Evolutionary conservation across 1,139 yeast species (phyloP), one percentile per base, ranked within the genome.

Genomic region (Kodamaea alishanica): DNA sequence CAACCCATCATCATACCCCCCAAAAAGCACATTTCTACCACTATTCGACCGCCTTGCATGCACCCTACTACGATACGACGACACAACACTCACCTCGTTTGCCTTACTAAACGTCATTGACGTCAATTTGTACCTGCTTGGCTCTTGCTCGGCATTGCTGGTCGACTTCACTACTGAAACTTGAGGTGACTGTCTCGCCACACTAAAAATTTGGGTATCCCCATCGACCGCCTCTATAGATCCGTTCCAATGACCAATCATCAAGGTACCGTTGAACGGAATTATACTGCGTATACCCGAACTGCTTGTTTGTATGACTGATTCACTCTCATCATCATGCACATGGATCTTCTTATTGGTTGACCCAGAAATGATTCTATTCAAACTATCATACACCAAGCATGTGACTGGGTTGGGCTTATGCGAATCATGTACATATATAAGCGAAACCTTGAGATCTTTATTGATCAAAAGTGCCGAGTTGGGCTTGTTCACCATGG

Each of bases 391-490:
- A 28, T 50, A 50, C 2, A 54, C 58, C 26, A 75, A 37, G 0
- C 75, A 62, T 0, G 78, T 57, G 0, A 79, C 62, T 1, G 84
- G 84, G 49, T 75, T 70, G 0, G 84, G 84, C 2, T 49, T 49
- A 48, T 75, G 79, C 2, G 54, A 51, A 1, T 59, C 45, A 37
- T 58, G 55, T 12, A 52, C 45, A 28, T 60, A 58, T 0, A 54
- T 35, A 2, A 68, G 37, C 1, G 43, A 40, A 2, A 58, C 41
- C 10, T 46, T 47, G 1, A 55, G 48, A 2, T 51, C 56, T 37
- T 49, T 56, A 43, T 60, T 62, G 6, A 62, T 37, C 49, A 12
- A 23, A 41, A 5, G 12, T 30, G 10, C 10, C 25, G 22, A 12
- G 24, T 11, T 6, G 15, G 15, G 8, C 5, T 31, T n/a, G 12